These are phyloP conservation scores for Sugiyamaella xylanicola DNA, from an alignment of 1,139 yeast genomes.

Conservation along the genomic window DNA sequence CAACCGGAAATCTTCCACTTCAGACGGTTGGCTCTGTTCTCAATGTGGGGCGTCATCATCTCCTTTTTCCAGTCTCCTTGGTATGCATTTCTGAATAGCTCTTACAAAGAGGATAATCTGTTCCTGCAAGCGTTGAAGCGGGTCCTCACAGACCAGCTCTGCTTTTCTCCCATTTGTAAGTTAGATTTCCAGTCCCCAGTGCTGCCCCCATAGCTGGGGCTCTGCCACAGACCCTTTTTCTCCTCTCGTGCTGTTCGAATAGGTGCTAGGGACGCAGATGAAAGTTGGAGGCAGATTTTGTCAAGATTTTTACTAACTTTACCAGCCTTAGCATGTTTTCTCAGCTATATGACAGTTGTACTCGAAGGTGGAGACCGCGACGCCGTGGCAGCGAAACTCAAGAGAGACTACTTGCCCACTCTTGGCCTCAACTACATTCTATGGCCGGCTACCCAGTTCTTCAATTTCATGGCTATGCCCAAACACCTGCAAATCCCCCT, in stretches of 20 bases:
- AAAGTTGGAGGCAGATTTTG: too few species aligned
- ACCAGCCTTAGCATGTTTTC: conserved; percentile 66
- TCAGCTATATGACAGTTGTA: conserved; percentile 79
- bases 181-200: too few species aligned
- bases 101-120: conserved; percentile 74
- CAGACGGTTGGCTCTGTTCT: conserved; percentile 73
- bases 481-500: conserved; percentile 84
- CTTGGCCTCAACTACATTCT: conserved; percentile 76
- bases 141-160: conserved; percentile 84
- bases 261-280: neutral
- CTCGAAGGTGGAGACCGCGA: conserved; percentile 73
- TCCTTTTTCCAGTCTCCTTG: conserved; percentile 86
- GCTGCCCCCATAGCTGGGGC: too few species aligned
- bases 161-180: conserved; percentile 74
- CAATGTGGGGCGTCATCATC: conserved; percentile 76
- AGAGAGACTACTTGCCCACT: conserved; percentile 70
- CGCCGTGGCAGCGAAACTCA: conserved; percentile 64
- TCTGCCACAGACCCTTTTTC: neutral
- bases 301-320: neutral
- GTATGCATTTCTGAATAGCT: conserved; percentile 78
- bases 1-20: conserved; percentile 54
- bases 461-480: conserved; percentile 83
- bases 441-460: conserved; percentile 95
- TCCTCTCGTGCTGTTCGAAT: neutral
- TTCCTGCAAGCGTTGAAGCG: conserved; percentile 81